A percentile compares a stretch with the other conserved stretches of the same genome.
phyloP scores from a whole-genome alignment of 805 yeast species.

The Cyberlindnera lachancei region DNA sequence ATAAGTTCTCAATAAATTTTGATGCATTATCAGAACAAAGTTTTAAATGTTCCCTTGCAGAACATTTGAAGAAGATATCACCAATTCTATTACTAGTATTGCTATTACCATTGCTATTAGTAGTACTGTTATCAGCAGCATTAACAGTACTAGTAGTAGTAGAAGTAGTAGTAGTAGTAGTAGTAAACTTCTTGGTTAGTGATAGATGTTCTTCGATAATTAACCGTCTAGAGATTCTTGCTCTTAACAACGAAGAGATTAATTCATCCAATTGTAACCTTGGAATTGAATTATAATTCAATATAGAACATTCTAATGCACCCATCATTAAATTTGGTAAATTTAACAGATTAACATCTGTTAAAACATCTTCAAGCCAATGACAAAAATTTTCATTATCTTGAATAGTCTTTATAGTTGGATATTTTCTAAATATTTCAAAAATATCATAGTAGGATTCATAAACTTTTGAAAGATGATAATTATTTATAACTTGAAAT shows the following conservation, averaged over 20 bases:
- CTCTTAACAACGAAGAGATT: slow-evolving; percentile 70
- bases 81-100: slow-evolving; percentile 50
- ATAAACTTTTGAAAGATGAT: slow-evolving; percentile 80
- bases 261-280: slow-evolving; percentile 60
- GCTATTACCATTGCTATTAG: slow-evolving; percentile 29
- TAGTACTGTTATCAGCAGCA: slow-evolving; percentile 24
- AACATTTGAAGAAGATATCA: slow-evolving; percentile 75
- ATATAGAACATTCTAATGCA: slow-evolving; percentile 68
- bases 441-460: slow-evolving; percentile 85
- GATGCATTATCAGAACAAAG: slow-evolving; percentile 46
- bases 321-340: slow-evolving; percentile 92
- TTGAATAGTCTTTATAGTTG: slow-evolving; percentile 56
- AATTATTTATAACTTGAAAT: slow-evolving; percentile 75
- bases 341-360: slow-evolving; percentile 71
- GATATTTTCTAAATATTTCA: slow-evolving; percentile 72
- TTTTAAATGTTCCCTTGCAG: slow-evolving; percentile 59
- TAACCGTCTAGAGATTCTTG: slow-evolving; percentile 83
- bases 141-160: slow-evolving; percentile 43
- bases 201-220: slow-evolving; percentile 89
- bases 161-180: slow-evolving; percentile 9
- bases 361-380: slow-evolving; percentile 52
- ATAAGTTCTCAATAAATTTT: slow-evolving; percentile 42
- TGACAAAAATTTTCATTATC: slow-evolving; percentile 72
- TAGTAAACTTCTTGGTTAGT: slow-evolving; percentile 54
- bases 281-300: slow-evolving; percentile 49